These are phyloP conservation scores for Cardamine resedifolia DNA, from an alignment of 345 rosid species.

Conservation along the genomic window DNA sequence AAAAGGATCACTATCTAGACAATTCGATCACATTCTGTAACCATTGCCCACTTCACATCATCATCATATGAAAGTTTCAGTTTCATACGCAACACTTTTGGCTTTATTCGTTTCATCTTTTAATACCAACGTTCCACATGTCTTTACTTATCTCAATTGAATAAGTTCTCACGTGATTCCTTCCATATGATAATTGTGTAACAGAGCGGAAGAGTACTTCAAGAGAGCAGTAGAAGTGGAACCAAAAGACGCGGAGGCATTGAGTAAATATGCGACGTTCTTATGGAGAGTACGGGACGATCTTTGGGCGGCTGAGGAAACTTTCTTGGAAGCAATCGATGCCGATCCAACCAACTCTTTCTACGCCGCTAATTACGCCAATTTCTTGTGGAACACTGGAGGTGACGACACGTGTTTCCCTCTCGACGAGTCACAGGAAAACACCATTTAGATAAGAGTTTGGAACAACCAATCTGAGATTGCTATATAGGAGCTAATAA, in stretches of 20 bases:
- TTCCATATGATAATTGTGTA: constrained; percentile 10
- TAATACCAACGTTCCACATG: constrained; percentile 14
- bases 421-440: constrained; percentile 43
- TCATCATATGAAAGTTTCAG: constrained; percentile 16
- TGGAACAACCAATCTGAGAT: neutral
- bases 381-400: constrained; percentile 94
- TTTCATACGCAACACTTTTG: constrained; percentile 8
- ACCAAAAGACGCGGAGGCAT: constrained; percentile 74
- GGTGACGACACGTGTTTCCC: constrained; percentile 96
- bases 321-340: constrained; percentile 77
- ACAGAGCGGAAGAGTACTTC: constrained; percentile 87
- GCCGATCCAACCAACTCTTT: constrained; percentile 71
- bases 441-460: constrained; percentile 16
- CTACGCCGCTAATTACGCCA: constrained; percentile 78
- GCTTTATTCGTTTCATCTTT: neutral
- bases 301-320: constrained; percentile 96
- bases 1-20: neutral
- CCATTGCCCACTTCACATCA: neutral
- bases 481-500: no score
- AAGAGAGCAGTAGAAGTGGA: constrained; percentile 64
- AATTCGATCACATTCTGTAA: constrained; percentile 2
- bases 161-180: constrained; percentile 12
- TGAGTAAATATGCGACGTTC: constrained; percentile 79
- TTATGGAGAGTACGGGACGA: constrained; percentile 76
- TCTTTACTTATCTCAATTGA: neutral